Evolutionary conservation across 164 flowering plant genomes (phyloP), one percentile per base, ranked within the genome.

Genomic region (Berberis vulgaris): DNA sequence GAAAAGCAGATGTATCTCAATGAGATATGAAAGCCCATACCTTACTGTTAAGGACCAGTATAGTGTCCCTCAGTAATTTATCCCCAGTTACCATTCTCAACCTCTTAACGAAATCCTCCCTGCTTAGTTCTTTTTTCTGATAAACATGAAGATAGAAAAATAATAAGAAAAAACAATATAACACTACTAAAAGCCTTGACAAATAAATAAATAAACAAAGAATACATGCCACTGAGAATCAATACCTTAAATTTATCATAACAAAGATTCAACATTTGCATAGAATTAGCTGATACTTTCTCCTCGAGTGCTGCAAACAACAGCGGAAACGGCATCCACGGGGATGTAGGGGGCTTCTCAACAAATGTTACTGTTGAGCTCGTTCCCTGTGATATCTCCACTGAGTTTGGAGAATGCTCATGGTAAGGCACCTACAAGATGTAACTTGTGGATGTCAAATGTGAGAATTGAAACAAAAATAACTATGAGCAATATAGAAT

Each of bases 251-350:
- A 86, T 38, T 76, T 65, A 13, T 77, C 77, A 71, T 87, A 88
- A 57, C 80, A 65, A 45, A 1, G 11, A 59, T 75, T 3, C 9
- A 92, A 65, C 5, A 68, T 71, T 1, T 85, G 69, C 94, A 88
- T 90, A 49, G 76, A 75, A 26, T 74, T 50, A 12, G 61, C 65
- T 67, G 86, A 59, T 66, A 89, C 77, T 71, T 80, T 76, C 45
- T 66, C 68, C 5, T 85, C 73, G 10, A 94, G 83, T 26, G 93
- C 96, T 69, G 67, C 82, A 72, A 94, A 86, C 67, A 94, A 69
- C 84, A 78, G 68, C 3, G 91, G 79, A 65, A 94, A 94, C 52
- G 96, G 89, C 96, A 94, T 88, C 96, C 97, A 94, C 1, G 96
- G 90, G 46, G 96, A 84, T 65, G 76, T 85, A 4, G 97, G 97